phyloP scores from a whole-genome alignment of 2,329 filamentous ascomycete genomes.

The Sclerotinia nivalis region DNA sequence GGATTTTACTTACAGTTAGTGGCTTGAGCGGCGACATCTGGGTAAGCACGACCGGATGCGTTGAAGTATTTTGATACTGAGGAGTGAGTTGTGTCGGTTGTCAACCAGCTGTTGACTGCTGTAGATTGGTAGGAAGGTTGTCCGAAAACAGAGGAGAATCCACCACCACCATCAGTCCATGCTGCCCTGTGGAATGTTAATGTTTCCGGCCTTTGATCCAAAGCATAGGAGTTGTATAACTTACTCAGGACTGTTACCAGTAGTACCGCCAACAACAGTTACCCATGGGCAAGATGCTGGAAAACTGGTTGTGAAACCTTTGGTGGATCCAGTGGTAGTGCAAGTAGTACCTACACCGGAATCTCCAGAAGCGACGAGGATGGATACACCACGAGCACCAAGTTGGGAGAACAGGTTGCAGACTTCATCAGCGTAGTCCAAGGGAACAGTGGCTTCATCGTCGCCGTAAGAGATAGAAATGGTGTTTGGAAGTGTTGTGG shows the following conservation, averaged over 20 bases:
- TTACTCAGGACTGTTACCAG: slow-evolving; percentile 34
- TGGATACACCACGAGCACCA: slow-evolving; percentile 50
- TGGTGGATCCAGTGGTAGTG: slow-evolving; percentile 39
- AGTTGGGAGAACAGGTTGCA: slow-evolving; percentile 56
- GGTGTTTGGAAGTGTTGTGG: slow-evolving; percentile 58
- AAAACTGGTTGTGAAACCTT: slow-evolving; percentile 52
- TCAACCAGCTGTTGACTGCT: slow-evolving; percentile 48
- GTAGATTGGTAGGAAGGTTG: slow-evolving; percentile 46
- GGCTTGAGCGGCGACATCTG: slow-evolving; percentile 57
- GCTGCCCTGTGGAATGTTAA: slow-evolving; percentile 24
- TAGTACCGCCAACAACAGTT: slow-evolving; percentile 47
- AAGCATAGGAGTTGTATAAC: neutral
- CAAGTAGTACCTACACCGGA: slow-evolving; percentile 45
- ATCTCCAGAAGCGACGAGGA: slow-evolving; percentile 52
- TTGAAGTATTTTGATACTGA: slow-evolving; percentile 50
- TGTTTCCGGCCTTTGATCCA: neutral
- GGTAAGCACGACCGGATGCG: slow-evolving; percentile 49
- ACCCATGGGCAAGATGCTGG: slow-evolving; percentile 55
- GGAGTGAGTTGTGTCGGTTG: slow-evolving; percentile 49
- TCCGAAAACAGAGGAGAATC: slow-evolving; percentile 48
- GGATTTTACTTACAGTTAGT: slow-evolving; percentile 47
- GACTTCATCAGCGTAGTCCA: slow-evolving; percentile 54
- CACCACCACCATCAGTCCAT: slow-evolving; percentile 43
- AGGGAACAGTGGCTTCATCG: slow-evolving; percentile 54
- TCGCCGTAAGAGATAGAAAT: slow-evolving; percentile 59